phyloP scores from a whole-genome alignment of 139 green algal genomes.

The Diplosphaera chodatii region DNA sequence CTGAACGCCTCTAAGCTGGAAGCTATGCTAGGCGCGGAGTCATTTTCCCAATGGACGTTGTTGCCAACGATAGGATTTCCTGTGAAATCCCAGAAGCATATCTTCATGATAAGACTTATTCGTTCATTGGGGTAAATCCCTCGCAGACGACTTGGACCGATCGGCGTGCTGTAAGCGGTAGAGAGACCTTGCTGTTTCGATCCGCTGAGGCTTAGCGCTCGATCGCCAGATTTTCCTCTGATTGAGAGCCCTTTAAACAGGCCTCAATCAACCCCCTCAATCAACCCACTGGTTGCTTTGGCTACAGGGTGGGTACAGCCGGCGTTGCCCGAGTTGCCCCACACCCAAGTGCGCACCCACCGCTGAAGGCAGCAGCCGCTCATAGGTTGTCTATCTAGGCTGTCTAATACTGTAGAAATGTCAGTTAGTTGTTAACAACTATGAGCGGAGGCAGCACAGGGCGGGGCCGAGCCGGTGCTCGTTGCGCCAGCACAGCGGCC shows the following conservation, averaged over 20 bases:
- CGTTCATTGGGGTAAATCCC: conserved; percentile 74
- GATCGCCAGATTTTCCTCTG: conserved; percentile 42
- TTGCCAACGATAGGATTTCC: conserved; percentile 62
- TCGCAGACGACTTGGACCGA: conserved; percentile 80
- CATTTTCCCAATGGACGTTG: conserved; percentile 60
- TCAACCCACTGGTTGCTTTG: too few species aligned
- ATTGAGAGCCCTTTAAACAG: not conserved
- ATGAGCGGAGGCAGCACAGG: too few species aligned
- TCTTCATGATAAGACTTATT: conserved; percentile 60
- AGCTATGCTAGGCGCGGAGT: conserved; percentile 60
- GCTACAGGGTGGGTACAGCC: not conserved
- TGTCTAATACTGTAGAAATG: too few species aligned
- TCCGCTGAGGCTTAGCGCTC: conserved; percentile 75
- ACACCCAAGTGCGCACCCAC: too few species aligned
- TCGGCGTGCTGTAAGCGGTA: conserved; percentile 81
- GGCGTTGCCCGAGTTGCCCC: too few species aligned
- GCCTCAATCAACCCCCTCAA: not conserved
- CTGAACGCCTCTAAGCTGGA: conserved; percentile 82
- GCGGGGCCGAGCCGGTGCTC: too few species aligned
- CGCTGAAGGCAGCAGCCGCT: too few species aligned
- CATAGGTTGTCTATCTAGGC: too few species aligned
- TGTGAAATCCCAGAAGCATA: conserved; percentile 59
- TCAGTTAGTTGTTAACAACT: too few species aligned
- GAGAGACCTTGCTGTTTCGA: conserved; percentile 82
- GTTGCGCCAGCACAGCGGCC: too few species aligned